phyloP scores from a whole-genome alignment of 208 protist genomes.

The Trichomonas vaginalis region DNA sequence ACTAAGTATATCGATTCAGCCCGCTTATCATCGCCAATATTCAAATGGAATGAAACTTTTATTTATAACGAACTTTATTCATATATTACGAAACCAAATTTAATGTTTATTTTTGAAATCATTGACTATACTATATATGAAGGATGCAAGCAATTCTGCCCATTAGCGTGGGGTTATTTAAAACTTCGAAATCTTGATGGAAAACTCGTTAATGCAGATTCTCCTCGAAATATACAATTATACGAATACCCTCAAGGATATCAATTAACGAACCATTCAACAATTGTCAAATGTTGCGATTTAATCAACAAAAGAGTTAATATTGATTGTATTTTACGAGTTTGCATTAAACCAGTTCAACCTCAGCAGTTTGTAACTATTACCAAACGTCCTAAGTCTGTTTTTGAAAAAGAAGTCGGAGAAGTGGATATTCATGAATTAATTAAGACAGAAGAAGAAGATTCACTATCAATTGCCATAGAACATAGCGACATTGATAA shows the following conservation, averaged over 20 bases:
- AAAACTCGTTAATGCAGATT: not conserved
- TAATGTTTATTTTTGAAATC: not conserved
- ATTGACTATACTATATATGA: not conserved
- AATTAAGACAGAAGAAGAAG: not conserved
- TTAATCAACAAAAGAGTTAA: not conserved
- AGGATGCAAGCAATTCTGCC: not conserved
- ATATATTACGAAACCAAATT: not conserved
- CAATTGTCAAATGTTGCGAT: not conserved
- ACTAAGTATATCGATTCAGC: not conserved
- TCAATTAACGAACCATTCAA: no score
- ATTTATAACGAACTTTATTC: not conserved
- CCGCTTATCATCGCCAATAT: not conserved
- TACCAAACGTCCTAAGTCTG: not conserved
- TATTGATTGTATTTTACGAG: not conserved
- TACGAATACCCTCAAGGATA: not conserved
- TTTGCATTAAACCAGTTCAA: not conserved
- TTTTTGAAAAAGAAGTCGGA: not conserved
- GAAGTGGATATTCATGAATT: not conserved
- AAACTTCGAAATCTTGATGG: not conserved
- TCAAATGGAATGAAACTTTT: slow-evolving; percentile 10
- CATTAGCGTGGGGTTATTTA: not conserved
- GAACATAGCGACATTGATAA: not conserved
- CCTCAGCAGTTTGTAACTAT: not conserved
- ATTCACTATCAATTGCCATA: no score
- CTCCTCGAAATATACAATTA: not conserved